Base-by-base conservation (phyloP, 2,329 filamentous ascomycete genomes). In the Monosporascus sp. region DNA sequence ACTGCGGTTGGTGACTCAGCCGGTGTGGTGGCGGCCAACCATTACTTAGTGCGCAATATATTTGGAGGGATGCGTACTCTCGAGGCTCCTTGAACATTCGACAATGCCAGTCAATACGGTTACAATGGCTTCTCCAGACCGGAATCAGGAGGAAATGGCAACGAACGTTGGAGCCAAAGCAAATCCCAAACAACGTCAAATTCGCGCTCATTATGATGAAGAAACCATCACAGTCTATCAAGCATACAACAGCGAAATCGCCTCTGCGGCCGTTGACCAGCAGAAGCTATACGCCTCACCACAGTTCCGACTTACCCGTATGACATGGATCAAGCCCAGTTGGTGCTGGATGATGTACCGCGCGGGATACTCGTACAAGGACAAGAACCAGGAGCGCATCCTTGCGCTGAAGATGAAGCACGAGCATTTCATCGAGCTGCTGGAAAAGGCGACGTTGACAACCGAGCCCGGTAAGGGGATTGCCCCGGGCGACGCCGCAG, bases 301-400 rank as follows among this genome's bases (percentile, higher is more conserved):
- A 2, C 67, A 73, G 7, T 86, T 85, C 68, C 72, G 67, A 16
- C 69, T 70, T n/a, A 67, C 67, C 1, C 76, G 82, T 50, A 85
- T 84, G 81, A 86, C 82, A 4, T 86, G 83, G 83, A 78, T 86
- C 58, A 86, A 86, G 61, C 82, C 82, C 0, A 80, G 76, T 54
- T 86, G 81, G 76, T 68, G 70, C 47, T 86, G 83, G 83, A 82
- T 85, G 77, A 78, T 84, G 67, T 85, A 86, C 63, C 80, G 83
- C 48, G 73, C 75, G 20, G 82, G 81, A 17, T 86, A 84, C 69
- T 79, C 78, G 0, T 75, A 72, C 65, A 86, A 86, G 60, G 79
- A 82, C 55, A 31, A 64, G 0, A 66, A 75, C 3, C 82, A 86
- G 65, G 72, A 75, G 37, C 76, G 74, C 47, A 79, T 86, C 26